A percentile compares a stretch with the other conserved stretches of the same genome.
phyloP scores from a whole-genome alignment of 2,329 filamentous ascomycete species.

The Fusarium multiceps region DNA sequence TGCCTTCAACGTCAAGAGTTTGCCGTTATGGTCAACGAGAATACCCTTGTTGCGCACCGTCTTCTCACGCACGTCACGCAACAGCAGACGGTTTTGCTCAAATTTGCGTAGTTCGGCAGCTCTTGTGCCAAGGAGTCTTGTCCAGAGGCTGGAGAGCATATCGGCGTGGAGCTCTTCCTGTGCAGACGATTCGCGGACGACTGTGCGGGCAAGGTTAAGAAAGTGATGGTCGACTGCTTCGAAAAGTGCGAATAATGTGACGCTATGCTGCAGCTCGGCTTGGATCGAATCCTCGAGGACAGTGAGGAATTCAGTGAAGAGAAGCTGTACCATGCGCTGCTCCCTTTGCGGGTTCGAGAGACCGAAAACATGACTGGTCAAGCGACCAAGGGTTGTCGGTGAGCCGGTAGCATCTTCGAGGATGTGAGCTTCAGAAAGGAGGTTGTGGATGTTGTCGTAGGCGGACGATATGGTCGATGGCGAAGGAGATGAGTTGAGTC shows the following conservation, averaged over 20 bases:
- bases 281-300: conserved; percentile 91
- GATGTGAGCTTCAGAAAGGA: conserved; percentile 73
- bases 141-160: conserved; percentile 86
- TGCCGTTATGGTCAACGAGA: conserved; percentile 86
- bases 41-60: conserved; percentile 90
- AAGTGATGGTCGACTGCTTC: conserved; percentile 92
- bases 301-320: conserved; percentile 84
- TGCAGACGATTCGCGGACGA: conserved; percentile 82
- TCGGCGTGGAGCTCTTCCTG: conserved; percentile 86
- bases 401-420: conserved; percentile 65
- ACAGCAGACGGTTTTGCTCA: conserved; percentile 85
- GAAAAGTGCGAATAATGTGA: conserved; percentile 87
- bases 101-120: conserved; percentile 84
- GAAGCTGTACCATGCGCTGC: conserved; percentile 81
- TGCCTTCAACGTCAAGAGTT: conserved; percentile 84
- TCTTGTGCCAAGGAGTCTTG: conserved; percentile 81
- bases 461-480: conserved; percentile 71
- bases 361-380: conserved; percentile 81
- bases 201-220: conserved; percentile 84
- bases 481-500: conserved; percentile 70
- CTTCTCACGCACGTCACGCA: conserved; percentile 81
- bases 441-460: conserved; percentile 84
- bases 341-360: conserved; percentile 84
- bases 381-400: conserved; percentile 74
- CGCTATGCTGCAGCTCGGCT: conserved; percentile 82